Evolutionary conservation across 352 stramenopile genomes (phyloP).

Genomic region (Hyaloperonospora arabidopsidis): DNA sequence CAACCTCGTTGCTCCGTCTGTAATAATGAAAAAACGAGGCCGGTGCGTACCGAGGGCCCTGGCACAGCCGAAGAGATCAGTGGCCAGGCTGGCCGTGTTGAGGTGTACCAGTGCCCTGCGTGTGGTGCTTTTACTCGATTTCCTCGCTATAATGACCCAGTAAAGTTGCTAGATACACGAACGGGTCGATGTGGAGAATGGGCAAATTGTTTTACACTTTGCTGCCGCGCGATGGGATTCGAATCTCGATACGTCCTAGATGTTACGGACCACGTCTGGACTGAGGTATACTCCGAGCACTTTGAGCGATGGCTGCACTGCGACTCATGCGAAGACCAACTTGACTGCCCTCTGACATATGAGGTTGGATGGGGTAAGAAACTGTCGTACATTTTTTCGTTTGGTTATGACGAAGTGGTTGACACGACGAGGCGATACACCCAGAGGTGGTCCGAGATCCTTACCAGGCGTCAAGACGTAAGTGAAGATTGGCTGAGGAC

Average conservation of each 20-base stretch:
- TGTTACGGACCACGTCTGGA: conserved; percentile 94
- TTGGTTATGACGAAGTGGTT: conserved; percentile 81
- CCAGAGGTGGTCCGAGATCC: conserved; percentile 57
- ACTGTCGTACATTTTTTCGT: conserved; percentile 88
- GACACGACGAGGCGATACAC: conserved; percentile 86
- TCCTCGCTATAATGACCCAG: conserved; percentile 86
- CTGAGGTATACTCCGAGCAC: conserved; percentile 83
- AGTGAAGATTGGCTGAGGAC: conserved; percentile 53
- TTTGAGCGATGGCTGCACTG: conserved; percentile 88
- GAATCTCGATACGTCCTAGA: conserved; percentile 90
- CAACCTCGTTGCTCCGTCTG: conserved; percentile 58
- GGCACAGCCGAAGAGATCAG: conserved; percentile 48
- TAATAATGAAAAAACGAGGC: conserved; percentile 38
- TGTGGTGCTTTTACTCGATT: conserved; percentile 68
- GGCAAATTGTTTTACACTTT: conserved; percentile 91
- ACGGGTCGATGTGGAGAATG: conserved; percentile 88
- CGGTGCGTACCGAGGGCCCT: conserved; percentile 35
- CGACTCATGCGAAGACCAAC: conserved; percentile 90
- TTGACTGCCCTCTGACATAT: conserved; percentile 90
- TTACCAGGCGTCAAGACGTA: conserved; percentile 49
- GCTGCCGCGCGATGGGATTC: conserved; percentile 84
- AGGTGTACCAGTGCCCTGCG: conserved; percentile 77
- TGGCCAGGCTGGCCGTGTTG: conserved; percentile 65
- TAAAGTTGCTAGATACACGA: conserved; percentile 78
- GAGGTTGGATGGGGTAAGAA: conserved; percentile 93